These are phyloP conservation scores for Phyllostachys edulis DNA, from an alignment of 176 grass and related monocot species.

Conservation along the genomic window DNA sequence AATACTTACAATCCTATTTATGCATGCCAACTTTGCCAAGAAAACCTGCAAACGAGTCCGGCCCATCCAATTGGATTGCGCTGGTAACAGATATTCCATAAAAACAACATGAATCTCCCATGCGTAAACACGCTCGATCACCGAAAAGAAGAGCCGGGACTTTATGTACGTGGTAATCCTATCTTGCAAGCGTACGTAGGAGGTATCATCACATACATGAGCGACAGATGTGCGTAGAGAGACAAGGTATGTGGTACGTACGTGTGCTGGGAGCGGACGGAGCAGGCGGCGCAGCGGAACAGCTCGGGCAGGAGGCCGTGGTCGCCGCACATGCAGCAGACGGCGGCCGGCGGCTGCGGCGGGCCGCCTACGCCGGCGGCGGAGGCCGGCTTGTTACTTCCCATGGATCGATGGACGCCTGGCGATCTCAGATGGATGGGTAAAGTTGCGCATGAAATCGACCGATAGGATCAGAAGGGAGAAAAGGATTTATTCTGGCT, in stretches of 20 bases:
- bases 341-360: slow-evolving; percentile 1
- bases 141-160: background rate
- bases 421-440: slow-evolving; percentile 3
- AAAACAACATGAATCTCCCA: background rate
- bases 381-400: slow-evolving; percentile 39
- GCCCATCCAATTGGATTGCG: background rate
- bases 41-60: background rate
- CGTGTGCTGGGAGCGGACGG: slow-evolving; percentile 83
- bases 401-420: slow-evolving; percentile 41
- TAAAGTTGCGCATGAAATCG: slow-evolving; percentile 13
- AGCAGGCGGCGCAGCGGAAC: slow-evolving; percentile 81
- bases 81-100: background rate
- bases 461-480: background rate
- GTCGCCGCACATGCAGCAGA: slow-evolving; percentile 99
- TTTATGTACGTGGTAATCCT: background rate
- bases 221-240: background rate
- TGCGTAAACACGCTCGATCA: background rate
- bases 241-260: slow-evolving; percentile 25
- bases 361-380: background rate
- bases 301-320: slow-evolving; percentile 75
- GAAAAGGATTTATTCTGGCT: background rate
- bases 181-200: background rate
- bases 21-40: background rate
- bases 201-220: background rate
- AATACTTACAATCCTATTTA: background rate